phyloP scores from a whole-genome alignment of 148 eudicot genomes.

The Talinum fruticosum region DNA sequence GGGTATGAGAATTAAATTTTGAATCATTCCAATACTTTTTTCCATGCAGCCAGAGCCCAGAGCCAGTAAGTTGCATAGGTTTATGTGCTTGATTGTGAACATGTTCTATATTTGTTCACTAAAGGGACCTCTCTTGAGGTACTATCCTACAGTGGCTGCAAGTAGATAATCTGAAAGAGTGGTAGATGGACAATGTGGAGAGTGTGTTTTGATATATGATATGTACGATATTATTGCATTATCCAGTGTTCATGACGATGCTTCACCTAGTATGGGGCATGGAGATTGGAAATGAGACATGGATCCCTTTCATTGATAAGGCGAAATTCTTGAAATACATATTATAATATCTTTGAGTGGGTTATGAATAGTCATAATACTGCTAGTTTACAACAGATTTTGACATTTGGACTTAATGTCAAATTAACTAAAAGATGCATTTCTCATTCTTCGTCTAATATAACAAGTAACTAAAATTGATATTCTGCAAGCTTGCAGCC shows the following conservation, averaged over 20 bases:
- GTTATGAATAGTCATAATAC: not conserved
- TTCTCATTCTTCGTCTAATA: not conserved
- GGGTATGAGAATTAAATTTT: not conserved
- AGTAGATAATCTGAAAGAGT: not conserved
- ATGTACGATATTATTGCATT: not conserved
- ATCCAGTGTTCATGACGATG: not conserved
- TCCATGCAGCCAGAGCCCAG: no score
- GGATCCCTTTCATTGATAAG: not conserved
- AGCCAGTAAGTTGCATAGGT: no score
- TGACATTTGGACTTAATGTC: not conserved
- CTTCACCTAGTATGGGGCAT: not conserved
- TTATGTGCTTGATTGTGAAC: not conserved
- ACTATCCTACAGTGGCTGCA: not conserved
- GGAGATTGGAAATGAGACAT: not conserved
- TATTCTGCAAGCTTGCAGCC: not conserved
- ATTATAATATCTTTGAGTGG: no score
- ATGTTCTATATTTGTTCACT: not conserved
- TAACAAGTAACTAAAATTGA: not conserved
- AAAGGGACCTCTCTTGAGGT: not conserved
- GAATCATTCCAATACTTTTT: no score
- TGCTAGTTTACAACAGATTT: not conserved
- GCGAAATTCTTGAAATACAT: not conserved
- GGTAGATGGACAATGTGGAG: not conserved
- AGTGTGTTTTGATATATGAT: not conserved
- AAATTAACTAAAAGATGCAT: not conserved